phyloP scores from a whole-genome alignment of 2,329 filamentous ascomycete species.

The Nemania serpens region DNA sequence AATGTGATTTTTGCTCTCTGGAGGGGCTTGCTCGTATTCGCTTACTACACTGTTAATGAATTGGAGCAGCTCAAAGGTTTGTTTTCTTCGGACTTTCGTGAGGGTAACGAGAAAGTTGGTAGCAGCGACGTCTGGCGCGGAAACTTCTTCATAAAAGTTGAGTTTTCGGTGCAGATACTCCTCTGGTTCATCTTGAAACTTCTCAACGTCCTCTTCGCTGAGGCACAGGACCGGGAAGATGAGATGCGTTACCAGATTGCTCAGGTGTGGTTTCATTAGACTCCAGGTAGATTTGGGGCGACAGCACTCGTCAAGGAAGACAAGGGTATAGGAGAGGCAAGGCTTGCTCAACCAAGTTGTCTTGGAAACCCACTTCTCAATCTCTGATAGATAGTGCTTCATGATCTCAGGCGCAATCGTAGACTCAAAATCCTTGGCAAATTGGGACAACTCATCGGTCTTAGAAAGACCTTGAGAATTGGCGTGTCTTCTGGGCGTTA shows the following conservation, averaged over 20 bases:
- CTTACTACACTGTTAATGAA: slow-evolving; percentile 97
- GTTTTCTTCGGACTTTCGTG: slow-evolving; percentile 92
- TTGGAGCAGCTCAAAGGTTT: slow-evolving; percentile 91
- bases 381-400: slow-evolving; percentile 90
- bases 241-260: slow-evolving; percentile 90
- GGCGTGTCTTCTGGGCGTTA: slow-evolving; percentile 70
- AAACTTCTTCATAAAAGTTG: slow-evolving; percentile 97
- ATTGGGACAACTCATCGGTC: slow-evolving; percentile 75
- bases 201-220: slow-evolving; percentile 86
- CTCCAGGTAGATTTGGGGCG: slow-evolving; percentile 98
- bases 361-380: slow-evolving; percentile 97
- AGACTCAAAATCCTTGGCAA: slow-evolving; percentile 87
- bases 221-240: slow-evolving; percentile 95
- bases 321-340: slow-evolving; percentile 88
- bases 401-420: slow-evolving; percentile 96
- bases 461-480: slow-evolving; percentile 80
- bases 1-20: slow-evolving; percentile 88
- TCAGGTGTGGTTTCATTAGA: slow-evolving; percentile 89
- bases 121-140: slow-evolving; percentile 90
- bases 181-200: slow-evolving; percentile 91
- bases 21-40: slow-evolving; percentile 82
- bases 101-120: slow-evolving; percentile 96
- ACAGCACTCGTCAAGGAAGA: slow-evolving; percentile 96
- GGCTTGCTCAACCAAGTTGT: slow-evolving; percentile 93
- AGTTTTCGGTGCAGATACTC: slow-evolving; percentile 97